These are phyloP conservation scores for Zasmidium cellare DNA, from an alignment of 2,329 filamentous ascomycete species.

Conservation along the genomic window DNA sequence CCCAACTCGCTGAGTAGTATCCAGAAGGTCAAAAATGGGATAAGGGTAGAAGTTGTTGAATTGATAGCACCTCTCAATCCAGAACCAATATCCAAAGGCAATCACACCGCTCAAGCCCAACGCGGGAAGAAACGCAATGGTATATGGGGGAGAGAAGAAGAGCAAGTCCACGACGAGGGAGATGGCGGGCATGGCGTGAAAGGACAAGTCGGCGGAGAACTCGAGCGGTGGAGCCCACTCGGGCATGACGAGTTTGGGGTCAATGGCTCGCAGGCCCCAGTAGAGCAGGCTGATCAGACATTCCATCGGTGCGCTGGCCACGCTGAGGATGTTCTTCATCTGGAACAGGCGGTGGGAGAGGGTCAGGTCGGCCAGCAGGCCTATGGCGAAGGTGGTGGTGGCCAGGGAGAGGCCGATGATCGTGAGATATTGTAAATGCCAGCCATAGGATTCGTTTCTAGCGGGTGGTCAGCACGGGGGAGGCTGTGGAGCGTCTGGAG, in stretches of 20 bases:
- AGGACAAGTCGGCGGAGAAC: conserved; percentile 60
- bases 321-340: conserved; percentile 66
- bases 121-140: conserved; percentile 60
- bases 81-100: conserved; percentile 71
- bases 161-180: conserved; percentile 66
- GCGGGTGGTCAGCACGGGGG: conserved; percentile 12
- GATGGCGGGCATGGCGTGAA: conserved; percentile 66
- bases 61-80: conserved; percentile 71
- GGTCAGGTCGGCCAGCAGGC: conserved; percentile 65
- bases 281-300: conserved; percentile 71
- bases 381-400: conserved; percentile 61
- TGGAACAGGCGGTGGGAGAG: conserved; percentile 59
- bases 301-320: conserved; percentile 68
- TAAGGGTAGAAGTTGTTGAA: conserved; percentile 79
- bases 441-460: conserved; percentile 63
- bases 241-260: conserved; percentile 56
- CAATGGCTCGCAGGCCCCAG: conserved; percentile 63
- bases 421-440: conserved; percentile 71
- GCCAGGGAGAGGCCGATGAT: conserved; percentile 68
- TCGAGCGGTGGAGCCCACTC: conserved; percentile 40
- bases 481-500: background rate
- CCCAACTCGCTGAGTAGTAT: conserved; percentile 63
- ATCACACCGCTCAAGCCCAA: conserved; percentile 59
- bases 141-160: conserved; percentile 72
- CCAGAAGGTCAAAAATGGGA: conserved; percentile 73